Evolutionary conservation across 176 grass and related monocot genomes (phyloP), one percentile per base, ranked within the genome.

Genomic region (Microstegium vimineum): DNA sequence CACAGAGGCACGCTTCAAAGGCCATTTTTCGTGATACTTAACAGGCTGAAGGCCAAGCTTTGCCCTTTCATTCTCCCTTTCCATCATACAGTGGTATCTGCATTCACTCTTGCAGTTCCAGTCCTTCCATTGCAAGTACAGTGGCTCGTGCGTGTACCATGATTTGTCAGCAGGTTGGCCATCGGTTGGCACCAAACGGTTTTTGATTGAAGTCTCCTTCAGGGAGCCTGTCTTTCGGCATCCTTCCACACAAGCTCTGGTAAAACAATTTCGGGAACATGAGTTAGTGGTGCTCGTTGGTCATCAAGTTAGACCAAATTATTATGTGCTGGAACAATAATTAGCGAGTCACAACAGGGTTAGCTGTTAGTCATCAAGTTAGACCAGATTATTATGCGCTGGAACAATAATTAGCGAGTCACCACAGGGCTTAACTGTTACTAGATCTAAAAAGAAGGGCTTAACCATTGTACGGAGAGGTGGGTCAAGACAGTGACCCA

Each of bases 1-100:
- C 49, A 95, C 97, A 43, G 85, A 96, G 30, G 80, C 87, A 4
- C 85, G 91, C 77, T 92, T 90, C 68, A 95, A 85, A 30, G 93
- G 97, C 97, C 97, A 99, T 83, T 92, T 99, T 37, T 89, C 87
- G 11, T 99, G 93, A 77, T 99, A 99, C 78, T 99, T 95, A 36
- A 95, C 74, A 57, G 93, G 85, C 15, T 35, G 79, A 5, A 99
- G 80, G 10, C 87, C 86, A 30, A 90, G 92, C 18, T 81, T 47
- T 56, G 84, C 78, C 82, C 91, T 88, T 74, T 99, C 97, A 16
- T 85, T 89, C 70, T 95, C 97, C 11, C 91, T 85, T 64, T 99
- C 78, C 89, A 92, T 93, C 93, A 95, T 92, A 75, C 97, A 99
- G 49, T 92, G 93, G 77, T 99, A 95, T 25, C 87, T 86, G 84